Conservation (phyloP, 2,329 filamentous ascomycete species). For the Hyphodiscus sp. region DNA sequence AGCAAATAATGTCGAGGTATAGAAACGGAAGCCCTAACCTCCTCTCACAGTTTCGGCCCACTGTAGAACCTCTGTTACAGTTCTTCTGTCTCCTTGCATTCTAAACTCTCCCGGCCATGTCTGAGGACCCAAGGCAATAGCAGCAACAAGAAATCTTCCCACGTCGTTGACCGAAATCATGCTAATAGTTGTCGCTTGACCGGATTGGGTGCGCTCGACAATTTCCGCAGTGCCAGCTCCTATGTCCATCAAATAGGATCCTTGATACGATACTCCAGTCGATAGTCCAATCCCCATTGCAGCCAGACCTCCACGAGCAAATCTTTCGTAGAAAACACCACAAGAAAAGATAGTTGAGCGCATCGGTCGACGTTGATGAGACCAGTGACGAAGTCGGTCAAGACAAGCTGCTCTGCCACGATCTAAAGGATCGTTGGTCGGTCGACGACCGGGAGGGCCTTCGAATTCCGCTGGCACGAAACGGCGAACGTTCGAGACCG, state of each 20-base stretch:
- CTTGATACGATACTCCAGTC: constrained; percentile 47
- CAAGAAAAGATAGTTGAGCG: constrained; percentile 66
- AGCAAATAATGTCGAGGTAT: neutral
- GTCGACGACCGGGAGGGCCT: constrained; percentile 51
- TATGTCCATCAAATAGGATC: constrained; percentile 61
- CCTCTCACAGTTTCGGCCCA: constrained; percentile 43
- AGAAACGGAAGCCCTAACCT: constrained; percentile 31
- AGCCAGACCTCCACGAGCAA: constrained; percentile 59
- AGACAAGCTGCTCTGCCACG: constrained; percentile 52
- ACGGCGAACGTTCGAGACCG: constrained; percentile 54
- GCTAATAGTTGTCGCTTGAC: constrained; percentile 49
- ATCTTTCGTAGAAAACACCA: constrained; percentile 70
- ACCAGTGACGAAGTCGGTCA: constrained; percentile 48
- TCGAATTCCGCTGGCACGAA: constrained; percentile 76
- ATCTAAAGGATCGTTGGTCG: constrained; percentile 52
- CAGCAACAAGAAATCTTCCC: constrained; percentile 63
- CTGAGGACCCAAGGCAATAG: constrained; percentile 53
- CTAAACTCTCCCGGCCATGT: constrained; percentile 64
- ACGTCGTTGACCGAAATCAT: constrained; percentile 67
- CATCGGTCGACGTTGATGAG: constrained; percentile 44
- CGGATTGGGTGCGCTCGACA: constrained; percentile 46
- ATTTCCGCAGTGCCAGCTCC: constrained; percentile 52
- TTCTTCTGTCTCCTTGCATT: constrained; percentile 61
- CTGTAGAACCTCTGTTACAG: constrained; percentile 51
- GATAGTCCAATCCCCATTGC: constrained; percentile 51